Evolutionary conservation across 2,329 filamentous ascomycete species (phyloP), one percentile per base, ranked within the genome.

Genomic region (Aspergillus fumigatiaffinis): DNA sequence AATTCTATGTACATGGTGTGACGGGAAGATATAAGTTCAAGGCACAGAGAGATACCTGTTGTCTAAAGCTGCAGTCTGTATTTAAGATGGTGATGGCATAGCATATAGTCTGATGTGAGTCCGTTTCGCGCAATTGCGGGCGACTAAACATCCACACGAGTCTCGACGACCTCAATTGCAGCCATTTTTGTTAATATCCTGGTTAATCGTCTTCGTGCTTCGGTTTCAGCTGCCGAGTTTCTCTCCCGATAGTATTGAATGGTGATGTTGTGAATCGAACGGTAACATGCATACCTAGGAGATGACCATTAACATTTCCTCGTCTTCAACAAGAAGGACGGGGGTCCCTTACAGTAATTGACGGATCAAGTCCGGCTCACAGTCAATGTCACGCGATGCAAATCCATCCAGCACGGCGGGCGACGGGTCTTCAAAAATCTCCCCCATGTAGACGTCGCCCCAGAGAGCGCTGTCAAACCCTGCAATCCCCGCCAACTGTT

Each of bases 361-460:
- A 29, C 74, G 70, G 26, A 69, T 68, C 20, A 56, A 61, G 56
- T 70, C 68, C 28, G 60, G 62, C 47, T 67, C 58, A 8, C 53
- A 64, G 44, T 67, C 65, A 21, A 63, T 60, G 12, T 50, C 52
- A 42, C 60, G 54, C 10, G 67, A 61, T 38, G 71, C 74, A 56
- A 71, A 76, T 2, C 73, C 75, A 32, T 73, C 68, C 21, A 75
- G 58, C 29, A 75, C 64, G 12, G 73, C 68, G n/a, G 67, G 48
- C 2, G 70, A 73, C 23, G 73, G 68, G 25, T 65, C 59, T 29
- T 73, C 76, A 54, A 81, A 81, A 25, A 81, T 77, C 55, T 80
- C 80, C 7, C 76, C 79, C 76, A 85, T 78, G 58, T 80, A 73
- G 9, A 80, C 71, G 67, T 86, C 83, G 1, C 83, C 83, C 82